Percentiles rank a stretch among this genome's conserved stretches.
Evolutionary conservation across 176 grass and related monocot species (phyloP).

Genomic region (Raddia distichophylla): DNA sequence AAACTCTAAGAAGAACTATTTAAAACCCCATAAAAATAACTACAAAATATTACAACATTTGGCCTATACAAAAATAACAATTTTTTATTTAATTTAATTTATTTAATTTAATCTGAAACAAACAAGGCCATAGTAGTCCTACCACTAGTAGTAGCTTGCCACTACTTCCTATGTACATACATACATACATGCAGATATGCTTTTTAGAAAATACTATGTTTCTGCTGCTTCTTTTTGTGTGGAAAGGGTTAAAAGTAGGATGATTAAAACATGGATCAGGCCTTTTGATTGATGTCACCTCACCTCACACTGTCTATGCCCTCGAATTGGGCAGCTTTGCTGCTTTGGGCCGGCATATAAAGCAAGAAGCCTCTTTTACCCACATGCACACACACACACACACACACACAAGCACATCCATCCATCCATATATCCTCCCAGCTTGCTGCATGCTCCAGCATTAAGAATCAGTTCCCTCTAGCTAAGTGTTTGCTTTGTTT

Average conservation of each 20-base stretch:
- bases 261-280: slow-evolving; percentile 24
- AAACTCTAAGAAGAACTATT: too few relatives aligned
- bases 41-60: too few relatives aligned
- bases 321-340: slow-evolving; percentile 17
- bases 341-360: slow-evolving; percentile 43
- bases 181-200: background rate
- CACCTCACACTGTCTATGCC: slow-evolving; percentile 31
- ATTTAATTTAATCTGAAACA: too few relatives aligned
- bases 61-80: too few relatives aligned
- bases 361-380: slow-evolving; percentile 45
- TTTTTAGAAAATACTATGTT: background rate
- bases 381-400: slow-evolving; percentile 34
- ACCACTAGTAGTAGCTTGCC: background rate
- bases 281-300: slow-evolving; percentile 41
- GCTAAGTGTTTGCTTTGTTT: background rate
- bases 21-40: too few relatives aligned
- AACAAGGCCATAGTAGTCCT: too few relatives aligned
- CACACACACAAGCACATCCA: too few relatives aligned
- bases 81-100: too few relatives aligned
- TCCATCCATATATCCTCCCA: background rate
- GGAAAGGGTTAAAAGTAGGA: slow-evolving; percentile 13
- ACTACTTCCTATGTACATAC: background rate
- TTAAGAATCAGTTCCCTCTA: slow-evolving; percentile 45
- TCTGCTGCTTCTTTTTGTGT: background rate
- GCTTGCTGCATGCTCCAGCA: background rate